phyloP scores from a whole-genome alignment of 2,329 filamentous ascomycete genomes.

The Talaromyces amestolkiae region DNA sequence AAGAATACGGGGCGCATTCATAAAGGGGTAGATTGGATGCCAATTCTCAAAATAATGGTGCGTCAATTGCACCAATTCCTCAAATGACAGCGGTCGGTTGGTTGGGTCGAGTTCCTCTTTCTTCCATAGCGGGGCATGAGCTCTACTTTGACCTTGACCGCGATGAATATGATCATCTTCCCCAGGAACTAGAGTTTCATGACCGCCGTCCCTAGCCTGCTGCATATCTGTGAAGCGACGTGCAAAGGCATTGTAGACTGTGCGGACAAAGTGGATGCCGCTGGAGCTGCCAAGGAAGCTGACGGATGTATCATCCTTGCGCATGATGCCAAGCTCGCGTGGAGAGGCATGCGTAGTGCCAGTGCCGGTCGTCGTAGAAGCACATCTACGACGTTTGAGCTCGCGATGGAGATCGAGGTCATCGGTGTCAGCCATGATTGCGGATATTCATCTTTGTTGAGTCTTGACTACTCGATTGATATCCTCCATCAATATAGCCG shows the following conservation, averaged over 20 bases:
- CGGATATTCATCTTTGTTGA: background rate
- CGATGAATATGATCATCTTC: background rate
- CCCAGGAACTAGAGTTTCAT: background rate
- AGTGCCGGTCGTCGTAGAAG: background rate
- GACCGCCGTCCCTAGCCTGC: background rate
- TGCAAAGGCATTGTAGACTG: background rate
- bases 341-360: background rate
- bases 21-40: background rate
- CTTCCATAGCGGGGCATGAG: background rate
- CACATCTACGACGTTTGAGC: background rate
- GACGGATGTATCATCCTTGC: conserved; percentile 1
- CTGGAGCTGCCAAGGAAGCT: conserved; percentile 1
- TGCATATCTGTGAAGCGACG: background rate
- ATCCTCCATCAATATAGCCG: background rate
- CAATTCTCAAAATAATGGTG: background rate
- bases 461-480: background rate
- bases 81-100: background rate
- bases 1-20: background rate
- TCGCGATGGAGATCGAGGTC: background rate
- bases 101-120: background rate
- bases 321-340: background rate
- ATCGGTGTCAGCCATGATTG: background rate
- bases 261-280: background rate
- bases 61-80: background rate
- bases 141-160: background rate